Conservation (phyloP, 2,329 filamentous ascomycete genomes). For the Mycogone perniciosa region DNA sequence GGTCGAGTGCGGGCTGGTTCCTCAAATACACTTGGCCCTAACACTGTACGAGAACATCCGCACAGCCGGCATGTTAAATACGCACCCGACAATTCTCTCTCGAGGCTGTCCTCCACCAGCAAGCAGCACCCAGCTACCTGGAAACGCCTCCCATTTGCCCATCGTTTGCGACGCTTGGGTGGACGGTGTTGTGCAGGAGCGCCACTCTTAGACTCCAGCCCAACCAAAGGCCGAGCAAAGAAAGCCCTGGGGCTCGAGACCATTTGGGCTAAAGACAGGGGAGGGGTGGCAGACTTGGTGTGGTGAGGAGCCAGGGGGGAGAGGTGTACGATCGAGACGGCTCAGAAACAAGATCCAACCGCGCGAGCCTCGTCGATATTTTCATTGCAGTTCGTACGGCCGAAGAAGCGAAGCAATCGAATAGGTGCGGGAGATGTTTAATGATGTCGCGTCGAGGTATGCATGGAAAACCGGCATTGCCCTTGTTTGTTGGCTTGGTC, state of each 20-base stretch:
- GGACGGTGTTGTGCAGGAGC: constrained; percentile 22
- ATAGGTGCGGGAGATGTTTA: no score
- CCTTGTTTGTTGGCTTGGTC: no score
- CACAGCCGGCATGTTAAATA: constrained; percentile 7
- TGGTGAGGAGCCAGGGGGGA: constrained; percentile 9
- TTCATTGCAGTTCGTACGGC: constrained; percentile 13
- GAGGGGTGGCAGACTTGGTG: constrained; percentile 7
- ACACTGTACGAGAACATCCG: constrained; percentile 3
- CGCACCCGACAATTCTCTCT: constrained; percentile 26
- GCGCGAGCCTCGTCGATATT: constrained; percentile 6
- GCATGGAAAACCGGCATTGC: background rate
- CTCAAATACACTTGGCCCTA: constrained; percentile 3
- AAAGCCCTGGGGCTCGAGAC: constrained; percentile 15
- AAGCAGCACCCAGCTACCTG: constrained; percentile 21
- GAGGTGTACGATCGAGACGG: constrained; percentile 12
- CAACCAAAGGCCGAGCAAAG: constrained; percentile 12
- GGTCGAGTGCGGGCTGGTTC: background rate
- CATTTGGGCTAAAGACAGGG: constrained; percentile 12
- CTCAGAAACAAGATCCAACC: constrained; percentile 14
- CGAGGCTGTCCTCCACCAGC: constrained; percentile 20
- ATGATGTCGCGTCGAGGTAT: background rate
- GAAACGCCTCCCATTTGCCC: constrained; percentile 25
- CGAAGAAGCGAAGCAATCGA: background rate
- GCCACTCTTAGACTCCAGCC: constrained; percentile 18
- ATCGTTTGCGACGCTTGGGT: constrained; percentile 8